Evolutionary conservation across 192 early-diverging fungal genomes (phyloP).

Genomic region (Ambispora gerdemannii): DNA sequence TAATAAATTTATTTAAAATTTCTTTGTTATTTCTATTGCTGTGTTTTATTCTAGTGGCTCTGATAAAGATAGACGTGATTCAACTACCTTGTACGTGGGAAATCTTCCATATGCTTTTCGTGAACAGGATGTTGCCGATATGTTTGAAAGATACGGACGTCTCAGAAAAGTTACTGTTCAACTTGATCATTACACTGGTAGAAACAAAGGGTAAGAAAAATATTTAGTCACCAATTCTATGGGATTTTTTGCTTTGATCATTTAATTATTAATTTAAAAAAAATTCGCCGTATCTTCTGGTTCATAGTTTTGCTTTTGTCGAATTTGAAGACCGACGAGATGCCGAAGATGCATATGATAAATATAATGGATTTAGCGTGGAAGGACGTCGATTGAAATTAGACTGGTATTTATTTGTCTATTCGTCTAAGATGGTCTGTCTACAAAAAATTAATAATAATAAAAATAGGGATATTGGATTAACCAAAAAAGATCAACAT

Average conservation of each 20-base stretch:
- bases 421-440: background rate
- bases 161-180: slow-evolving; percentile 66
- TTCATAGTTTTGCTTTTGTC: slow-evolving; percentile 70
- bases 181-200: slow-evolving; percentile 64
- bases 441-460: background rate
- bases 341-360: slow-evolving; percentile 62
- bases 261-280: background rate
- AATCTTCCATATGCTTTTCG: slow-evolving; percentile 72
- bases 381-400: slow-evolving; percentile 55
- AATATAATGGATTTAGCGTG: slow-evolving; percentile 57
- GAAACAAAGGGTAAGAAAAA: slow-evolving; percentile 73
- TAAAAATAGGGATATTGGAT: slow-evolving; percentile 26
- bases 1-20: background rate
- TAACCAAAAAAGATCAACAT: slow-evolving; percentile 23
- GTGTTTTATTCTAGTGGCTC: slow-evolving; percentile 47
- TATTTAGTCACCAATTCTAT: background rate
- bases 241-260: background rate
- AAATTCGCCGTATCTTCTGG: background rate
- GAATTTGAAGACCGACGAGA: slow-evolving; percentile 67
- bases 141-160: slow-evolving; percentile 76
- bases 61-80: slow-evolving; percentile 61
- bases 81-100: slow-evolving; percentile 67
- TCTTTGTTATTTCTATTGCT: slow-evolving; percentile 13
- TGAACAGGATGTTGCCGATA: slow-evolving; percentile 65
- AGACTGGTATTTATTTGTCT: slow-evolving; percentile 45